Conservation (phyloP, 2,329 filamentous ascomycete genomes). For the Xylariaceae sp. region DNA sequence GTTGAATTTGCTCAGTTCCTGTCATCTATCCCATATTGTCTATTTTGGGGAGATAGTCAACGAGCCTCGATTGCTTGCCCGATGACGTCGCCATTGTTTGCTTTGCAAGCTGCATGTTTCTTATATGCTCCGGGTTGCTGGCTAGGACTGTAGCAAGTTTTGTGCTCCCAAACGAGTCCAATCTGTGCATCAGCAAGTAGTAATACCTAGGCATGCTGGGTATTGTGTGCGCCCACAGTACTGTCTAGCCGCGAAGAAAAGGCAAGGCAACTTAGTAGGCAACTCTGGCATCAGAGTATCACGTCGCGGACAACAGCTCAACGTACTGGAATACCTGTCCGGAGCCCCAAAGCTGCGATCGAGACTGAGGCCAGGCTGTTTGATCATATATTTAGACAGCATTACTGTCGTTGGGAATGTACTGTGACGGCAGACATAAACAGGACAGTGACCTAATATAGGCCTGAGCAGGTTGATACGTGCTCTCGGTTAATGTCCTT, state of each 20-base stretch:
- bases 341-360: neutral
- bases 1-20: neutral
- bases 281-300: constrained; percentile 14
- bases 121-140: neutral
- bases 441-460: neutral
- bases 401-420: neutral
- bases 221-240: neutral
- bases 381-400: neutral
- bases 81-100: constrained; percentile 1
- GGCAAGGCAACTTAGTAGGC: neutral
- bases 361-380: neutral
- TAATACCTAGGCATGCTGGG: neutral
- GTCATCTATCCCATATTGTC: constrained; percentile 14
- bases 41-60: constrained; percentile 2
- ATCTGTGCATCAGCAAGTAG: neutral
- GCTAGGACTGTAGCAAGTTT: neutral
- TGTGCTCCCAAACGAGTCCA: neutral
- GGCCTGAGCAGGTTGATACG: neutral
- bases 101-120: constrained; percentile 11
- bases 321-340: neutral
- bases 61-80: constrained; percentile 2
- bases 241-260: neutral
- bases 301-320: neutral
- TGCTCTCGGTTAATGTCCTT: constrained; percentile 9
- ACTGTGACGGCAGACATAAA: neutral